These are phyloP conservation scores for Annulohypoxylon maeteangense DNA, from an alignment of 495 filamentous ascomycete genomes.

Conservation along the genomic window DNA sequence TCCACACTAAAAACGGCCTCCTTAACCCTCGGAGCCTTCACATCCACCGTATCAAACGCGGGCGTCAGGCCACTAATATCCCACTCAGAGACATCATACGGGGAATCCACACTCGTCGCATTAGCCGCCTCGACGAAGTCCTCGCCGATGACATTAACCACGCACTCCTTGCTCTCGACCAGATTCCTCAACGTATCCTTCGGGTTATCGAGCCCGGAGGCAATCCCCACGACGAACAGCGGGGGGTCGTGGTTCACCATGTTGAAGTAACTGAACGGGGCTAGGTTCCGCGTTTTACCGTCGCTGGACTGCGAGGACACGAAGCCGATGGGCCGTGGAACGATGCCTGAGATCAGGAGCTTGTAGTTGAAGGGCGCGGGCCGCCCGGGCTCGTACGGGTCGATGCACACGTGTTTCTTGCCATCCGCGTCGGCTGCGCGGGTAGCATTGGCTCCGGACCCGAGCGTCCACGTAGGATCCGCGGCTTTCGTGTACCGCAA, in stretches of 20 bases:
- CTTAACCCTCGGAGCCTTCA: constrained; percentile 76
- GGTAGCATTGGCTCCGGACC: constrained; percentile 73
- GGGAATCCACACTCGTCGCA: constrained; percentile 77
- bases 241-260: constrained; percentile 91
- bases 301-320: constrained; percentile 61
- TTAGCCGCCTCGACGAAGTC: constrained; percentile 91
- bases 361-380: constrained; percentile 85
- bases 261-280: constrained; percentile 87
- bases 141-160: constrained; percentile 89
- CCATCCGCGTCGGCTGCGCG: constrained; percentile 58
- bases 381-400: constrained; percentile 80
- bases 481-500: constrained; percentile 76
- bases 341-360: constrained; percentile 85
- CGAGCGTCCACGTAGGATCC: constrained; percentile 78
- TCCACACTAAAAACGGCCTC: constrained; percentile 88
- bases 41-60: constrained; percentile 67
- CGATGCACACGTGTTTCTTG: constrained; percentile 76
- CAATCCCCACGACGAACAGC: constrained; percentile 83
- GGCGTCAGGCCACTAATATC: constrained; percentile 79
- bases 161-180: constrained; percentile 74
- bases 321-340: constrained; percentile 79
- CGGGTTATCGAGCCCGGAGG: constrained; percentile 58
- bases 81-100: constrained; percentile 86
- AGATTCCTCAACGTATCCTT: constrained; percentile 87
- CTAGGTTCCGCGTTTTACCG: constrained; percentile 70